phyloP scores from a whole-genome alignment of 1,284 basidiomycete genomes.

The Tilletia caries region DNA sequence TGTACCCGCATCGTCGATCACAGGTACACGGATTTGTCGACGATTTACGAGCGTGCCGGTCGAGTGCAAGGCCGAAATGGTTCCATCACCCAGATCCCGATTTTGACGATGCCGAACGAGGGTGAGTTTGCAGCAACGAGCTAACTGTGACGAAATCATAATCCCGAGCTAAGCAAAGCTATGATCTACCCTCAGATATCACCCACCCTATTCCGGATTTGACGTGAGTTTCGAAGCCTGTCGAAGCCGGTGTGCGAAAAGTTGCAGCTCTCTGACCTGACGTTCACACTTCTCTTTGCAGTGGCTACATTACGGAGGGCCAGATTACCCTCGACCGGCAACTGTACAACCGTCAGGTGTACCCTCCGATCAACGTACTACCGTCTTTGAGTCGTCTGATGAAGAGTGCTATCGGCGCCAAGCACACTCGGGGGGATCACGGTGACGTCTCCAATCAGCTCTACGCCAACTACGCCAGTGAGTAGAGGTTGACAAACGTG shows the following conservation, averaged over 20 bases:
- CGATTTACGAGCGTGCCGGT: slow-evolving; percentile 98
- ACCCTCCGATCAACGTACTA: slow-evolving; percentile 98
- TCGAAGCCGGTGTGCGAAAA: neutral
- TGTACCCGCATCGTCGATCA: neutral
- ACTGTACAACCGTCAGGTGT: slow-evolving; percentile 90
- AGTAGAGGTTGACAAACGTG: neutral
- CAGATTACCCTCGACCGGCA: slow-evolving; percentile 95
- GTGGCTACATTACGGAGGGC: slow-evolving; percentile 94
- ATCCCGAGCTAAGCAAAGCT: slow-evolving; percentile 20
- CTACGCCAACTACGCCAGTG: slow-evolving; percentile 50
- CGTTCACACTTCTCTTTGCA: slow-evolving; percentile 9
- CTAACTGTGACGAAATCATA: slow-evolving; percentile 13
- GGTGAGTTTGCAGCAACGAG: slow-evolving; percentile 49
- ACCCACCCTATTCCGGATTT: slow-evolving; percentile 99
- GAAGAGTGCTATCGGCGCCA: slow-evolving; percentile 99
- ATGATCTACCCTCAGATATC: slow-evolving; percentile 63
- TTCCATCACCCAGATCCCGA: slow-evolving; percentile 99
- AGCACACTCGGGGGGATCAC: slow-evolving; percentile 95
- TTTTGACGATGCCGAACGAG: slow-evolving; percentile 99
- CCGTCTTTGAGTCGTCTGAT: slow-evolving; percentile 97
- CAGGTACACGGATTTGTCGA: slow-evolving; percentile 61
- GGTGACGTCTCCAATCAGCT: slow-evolving; percentile 77
- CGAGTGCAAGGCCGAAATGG: slow-evolving; percentile 97
- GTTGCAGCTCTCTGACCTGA: neutral
- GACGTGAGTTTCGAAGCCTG: slow-evolving; percentile 57